phyloP scores from a whole-genome alignment of 805 yeast species.

The Debaryomyces hansenii region DNA sequence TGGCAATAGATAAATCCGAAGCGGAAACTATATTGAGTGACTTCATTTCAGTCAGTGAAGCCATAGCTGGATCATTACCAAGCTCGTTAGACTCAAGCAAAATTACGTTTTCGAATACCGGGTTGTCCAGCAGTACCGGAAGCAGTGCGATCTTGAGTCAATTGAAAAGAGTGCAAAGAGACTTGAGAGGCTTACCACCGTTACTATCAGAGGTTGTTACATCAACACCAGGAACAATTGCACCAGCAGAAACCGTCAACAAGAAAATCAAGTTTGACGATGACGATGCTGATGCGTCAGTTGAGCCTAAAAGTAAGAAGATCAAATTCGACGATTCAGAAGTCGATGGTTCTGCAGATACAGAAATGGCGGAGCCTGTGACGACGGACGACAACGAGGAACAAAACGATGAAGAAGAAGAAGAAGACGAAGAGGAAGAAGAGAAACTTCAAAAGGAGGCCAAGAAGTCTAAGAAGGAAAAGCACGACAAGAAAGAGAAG shows the following conservation, averaged over 20 bases:
- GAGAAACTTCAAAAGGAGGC: conserved; percentile 13
- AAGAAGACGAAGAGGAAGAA: conserved; percentile 14
- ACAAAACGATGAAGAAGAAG: conserved; percentile 12
- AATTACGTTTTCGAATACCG: conserved; percentile 19
- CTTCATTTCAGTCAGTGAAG: conserved; percentile 42
- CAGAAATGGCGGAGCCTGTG: not conserved
- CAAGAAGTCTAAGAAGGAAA: conserved; percentile 9
- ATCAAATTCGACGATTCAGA: conserved; percentile 24
- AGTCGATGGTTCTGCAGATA: conserved; percentile 6
- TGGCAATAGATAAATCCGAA: conserved; percentile 34
- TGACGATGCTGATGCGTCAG: conserved; percentile 8
- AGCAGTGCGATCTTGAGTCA: conserved; percentile 53
- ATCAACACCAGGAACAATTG: not conserved
- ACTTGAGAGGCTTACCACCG: conserved; percentile 80
- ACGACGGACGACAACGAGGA: conserved; percentile 14
- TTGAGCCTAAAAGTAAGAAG: conserved; percentile 18
- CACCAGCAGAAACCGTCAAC: conserved; percentile 12
- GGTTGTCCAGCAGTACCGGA: conserved; percentile 32
- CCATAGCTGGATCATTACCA: conserved; percentile 22
- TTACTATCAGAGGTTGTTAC: conserved; percentile 17
- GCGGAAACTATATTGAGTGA: conserved; percentile 48
- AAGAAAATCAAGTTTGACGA: conserved; percentile 28
- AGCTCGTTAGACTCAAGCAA: conserved; percentile 24
- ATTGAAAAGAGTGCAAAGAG: conserved; percentile 71
- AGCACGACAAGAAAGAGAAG: conserved; percentile 18